Base-by-base conservation (phyloP, 2,329 filamentous ascomycete genomes). In the Calonectria ilicicola region DNA sequence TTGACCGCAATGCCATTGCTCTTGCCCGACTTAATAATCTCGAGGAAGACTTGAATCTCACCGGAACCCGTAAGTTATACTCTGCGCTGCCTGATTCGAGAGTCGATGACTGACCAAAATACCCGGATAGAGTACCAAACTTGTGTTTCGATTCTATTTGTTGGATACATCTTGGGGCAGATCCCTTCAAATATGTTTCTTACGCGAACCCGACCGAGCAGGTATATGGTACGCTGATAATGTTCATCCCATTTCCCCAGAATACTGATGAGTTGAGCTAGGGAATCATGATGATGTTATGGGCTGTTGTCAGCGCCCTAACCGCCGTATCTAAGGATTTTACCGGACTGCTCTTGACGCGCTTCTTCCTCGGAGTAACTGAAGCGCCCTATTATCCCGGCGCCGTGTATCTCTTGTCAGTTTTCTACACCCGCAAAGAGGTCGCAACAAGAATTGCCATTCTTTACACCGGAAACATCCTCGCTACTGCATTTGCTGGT, bases 371-470 rank as follows among this genome's bases (percentile, higher is more conserved):
- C 5, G 80, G 86, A 21, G 76, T 88, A 5, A 84, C 84, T 4
- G 85, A 87, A 73, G 85, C 85, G 0, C 84, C 85, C 1, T 83
- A 85, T 67, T 84, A 82, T 46, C 81, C 80, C 0, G 81, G 83
- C 29, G 82, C 78, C 15, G 77, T 83, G 9, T 82, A 82, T 63
- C 84, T 89, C 35, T 82, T 91, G 12, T 87, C 86, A 2, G 85
- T 87, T 65, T 91, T 88, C 82, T 91, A 91, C 79, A 90, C 88
- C 1, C 84, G 87, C 23, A 86, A 89, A 75, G 85, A 87, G 74
- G 78, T 88, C n/a, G 81, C 83, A 17, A 79, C 82, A 5, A 82
- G 86, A 40, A 85, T 87, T 6, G 84, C 86, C 0, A 84, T 87
- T 47, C 80, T 88, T 1, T 88, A 88, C 72, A 83, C 85, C 0